These are phyloP conservation scores for Colletotrichum plurivorum DNA, from an alignment of 2,329 filamentous ascomycete species.

Conservation along the genomic window DNA sequence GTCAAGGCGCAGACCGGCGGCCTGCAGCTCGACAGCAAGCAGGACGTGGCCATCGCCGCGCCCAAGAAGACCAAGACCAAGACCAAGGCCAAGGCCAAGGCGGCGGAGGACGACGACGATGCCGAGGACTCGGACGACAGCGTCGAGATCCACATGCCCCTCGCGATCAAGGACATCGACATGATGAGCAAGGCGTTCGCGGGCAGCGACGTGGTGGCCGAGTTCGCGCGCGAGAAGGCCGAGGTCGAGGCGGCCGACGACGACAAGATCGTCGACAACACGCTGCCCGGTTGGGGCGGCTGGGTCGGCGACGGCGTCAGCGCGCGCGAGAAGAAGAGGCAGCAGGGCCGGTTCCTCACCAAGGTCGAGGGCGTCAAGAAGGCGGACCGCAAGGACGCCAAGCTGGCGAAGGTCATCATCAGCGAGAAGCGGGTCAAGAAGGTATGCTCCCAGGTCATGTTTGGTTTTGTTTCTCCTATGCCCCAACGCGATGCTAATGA, in stretches of 20 bases:
- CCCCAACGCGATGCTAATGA: background rate
- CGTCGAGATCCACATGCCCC: conserved; percentile 64
- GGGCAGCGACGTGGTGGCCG: conserved; percentile 84
- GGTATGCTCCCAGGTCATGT: conserved; percentile 60
- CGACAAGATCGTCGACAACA: conserved; percentile 84
- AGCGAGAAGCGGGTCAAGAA: conserved; percentile 93
- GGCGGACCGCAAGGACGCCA: conserved; percentile 84
- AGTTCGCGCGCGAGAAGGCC: conserved; percentile 87
- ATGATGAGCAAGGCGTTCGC: conserved; percentile 90
- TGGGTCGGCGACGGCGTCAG: conserved; percentile 91
- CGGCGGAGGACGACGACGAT: conserved; percentile 47
- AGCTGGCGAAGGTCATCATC: conserved; percentile 88
- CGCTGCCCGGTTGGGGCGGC: conserved; percentile 93
- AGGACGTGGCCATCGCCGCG: conserved; percentile 47
- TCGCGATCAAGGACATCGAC: conserved; percentile 72
- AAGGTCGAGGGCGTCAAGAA: conserved; percentile 82
- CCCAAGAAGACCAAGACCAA: conserved; percentile 45
- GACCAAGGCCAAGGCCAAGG: conserved; percentile 44
- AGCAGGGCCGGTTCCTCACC: conserved; percentile 73
- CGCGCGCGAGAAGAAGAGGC: conserved; percentile 75
- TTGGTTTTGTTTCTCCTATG: background rate
- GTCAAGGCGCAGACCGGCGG: conserved; percentile 24
- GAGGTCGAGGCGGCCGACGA: conserved; percentile 81
- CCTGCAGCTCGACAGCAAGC: conserved; percentile 55
- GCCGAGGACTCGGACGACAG: conserved; percentile 55